A percentile compares a stretch with the other conserved stretches of the same genome.
Conservation (phyloP, 1,284 basidiomycete genomes). For the Apiotrichum veenhuisii region DNA sequence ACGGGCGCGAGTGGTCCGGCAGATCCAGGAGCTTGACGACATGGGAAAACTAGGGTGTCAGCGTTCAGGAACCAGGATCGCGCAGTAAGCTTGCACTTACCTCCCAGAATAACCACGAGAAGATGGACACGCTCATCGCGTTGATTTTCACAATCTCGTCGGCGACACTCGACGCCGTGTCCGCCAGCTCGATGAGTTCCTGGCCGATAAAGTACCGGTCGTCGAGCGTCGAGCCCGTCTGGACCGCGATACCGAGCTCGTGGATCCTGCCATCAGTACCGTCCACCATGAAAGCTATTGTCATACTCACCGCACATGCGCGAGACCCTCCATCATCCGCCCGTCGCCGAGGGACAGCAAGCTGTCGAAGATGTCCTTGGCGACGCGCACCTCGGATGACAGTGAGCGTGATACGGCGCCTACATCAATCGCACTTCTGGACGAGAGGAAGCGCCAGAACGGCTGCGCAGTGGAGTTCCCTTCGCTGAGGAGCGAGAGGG, state of each 20-base stretch:
- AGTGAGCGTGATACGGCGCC: conserved; percentile 33
- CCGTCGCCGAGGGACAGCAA: conserved; percentile 35
- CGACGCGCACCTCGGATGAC: conserved; percentile 32
- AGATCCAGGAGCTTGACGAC: conserved; percentile 32
- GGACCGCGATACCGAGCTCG: conserved; percentile 39
- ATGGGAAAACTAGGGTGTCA: conserved; percentile 29
- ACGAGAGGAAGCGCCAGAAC: conserved; percentile 22
- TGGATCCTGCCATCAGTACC: conserved; percentile 28
- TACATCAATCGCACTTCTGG: conserved; percentile 21
- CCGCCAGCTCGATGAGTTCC: conserved; percentile 40
- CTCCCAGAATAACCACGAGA: conserved; percentile 46
- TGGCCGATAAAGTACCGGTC: conserved; percentile 32
- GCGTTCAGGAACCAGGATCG: background rate
- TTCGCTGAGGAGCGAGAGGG: conserved; percentile 17
- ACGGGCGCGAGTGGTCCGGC: conserved; percentile 1
- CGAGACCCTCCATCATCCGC: conserved; percentile 30
- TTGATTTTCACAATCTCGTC: conserved; percentile 42
- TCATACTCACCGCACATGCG: conserved; percentile 37
- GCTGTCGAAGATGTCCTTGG: conserved; percentile 43
- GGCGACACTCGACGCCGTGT: conserved; percentile 35
- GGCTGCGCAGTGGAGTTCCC: conserved; percentile 21
- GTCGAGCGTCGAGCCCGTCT: conserved; percentile 34
- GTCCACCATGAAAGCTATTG: background rate
- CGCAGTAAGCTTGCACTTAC: conserved; percentile 16
- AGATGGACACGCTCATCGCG: conserved; percentile 39